These are phyloP conservation scores for Aspergillus clavatus DNA, from an alignment of 2,329 filamentous ascomycete species.

Conservation along the genomic window DNA sequence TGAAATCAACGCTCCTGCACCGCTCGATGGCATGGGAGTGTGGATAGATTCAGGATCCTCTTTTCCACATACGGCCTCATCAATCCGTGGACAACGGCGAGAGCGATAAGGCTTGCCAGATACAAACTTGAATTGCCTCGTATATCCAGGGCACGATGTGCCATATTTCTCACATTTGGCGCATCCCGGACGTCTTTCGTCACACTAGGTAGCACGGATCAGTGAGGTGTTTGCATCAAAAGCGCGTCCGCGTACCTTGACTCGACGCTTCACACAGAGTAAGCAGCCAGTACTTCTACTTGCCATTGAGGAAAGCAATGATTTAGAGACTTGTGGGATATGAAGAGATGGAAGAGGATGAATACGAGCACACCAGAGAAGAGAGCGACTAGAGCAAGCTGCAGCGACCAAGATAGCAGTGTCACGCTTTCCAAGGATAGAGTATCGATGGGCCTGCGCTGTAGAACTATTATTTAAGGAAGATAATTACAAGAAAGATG, in stretches of 20 bases:
- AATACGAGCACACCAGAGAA: neutral
- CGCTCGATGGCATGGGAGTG: too few species aligned
- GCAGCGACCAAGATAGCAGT: neutral
- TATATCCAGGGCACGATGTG: conserved; percentile 31
- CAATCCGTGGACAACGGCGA: conserved; percentile 8
- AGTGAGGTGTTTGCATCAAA: neutral
- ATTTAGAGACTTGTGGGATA: neutral
- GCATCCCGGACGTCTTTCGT: conserved; percentile 30
- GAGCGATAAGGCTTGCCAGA: conserved; percentile 27
- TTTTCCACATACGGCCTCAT: neutral
- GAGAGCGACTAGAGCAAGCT: neutral
- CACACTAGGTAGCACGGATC: conserved; percentile 26
- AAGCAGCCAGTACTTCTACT: conserved; percentile 24
- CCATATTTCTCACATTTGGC: conserved; percentile 32
- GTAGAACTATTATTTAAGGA: too few species aligned
- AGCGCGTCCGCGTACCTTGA: conserved; percentile 18
- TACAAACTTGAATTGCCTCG: conserved; percentile 31
- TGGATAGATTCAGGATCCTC: too few species aligned
- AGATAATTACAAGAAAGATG: too few species aligned
- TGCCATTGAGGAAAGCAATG: conserved; percentile 11
- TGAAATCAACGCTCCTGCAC: conserved; percentile 1
- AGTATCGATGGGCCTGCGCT: too few species aligned
- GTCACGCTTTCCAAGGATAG: too few species aligned
- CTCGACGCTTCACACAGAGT: conserved; percentile 25
- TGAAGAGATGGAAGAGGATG: neutral